These are phyloP conservation scores for Mycena venus DNA, from an alignment of 768 basidiomycete genomes.

Conservation along the genomic window DNA sequence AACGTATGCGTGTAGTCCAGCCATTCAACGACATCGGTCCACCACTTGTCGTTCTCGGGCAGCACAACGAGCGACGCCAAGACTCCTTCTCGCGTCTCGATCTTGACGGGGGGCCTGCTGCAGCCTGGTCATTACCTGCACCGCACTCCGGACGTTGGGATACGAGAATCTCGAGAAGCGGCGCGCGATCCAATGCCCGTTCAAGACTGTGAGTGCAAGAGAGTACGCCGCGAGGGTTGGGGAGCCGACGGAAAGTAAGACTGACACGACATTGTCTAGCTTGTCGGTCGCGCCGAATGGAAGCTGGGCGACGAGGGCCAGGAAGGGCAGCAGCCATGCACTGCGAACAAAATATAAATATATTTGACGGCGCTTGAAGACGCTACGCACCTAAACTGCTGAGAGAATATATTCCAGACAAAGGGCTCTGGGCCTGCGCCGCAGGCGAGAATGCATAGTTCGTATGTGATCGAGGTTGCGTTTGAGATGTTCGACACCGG, in stretches of 20 bases:
- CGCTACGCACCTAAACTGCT: conserved; percentile 41
- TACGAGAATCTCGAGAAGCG: conserved; percentile 39
- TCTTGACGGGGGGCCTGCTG: conserved; percentile 55
- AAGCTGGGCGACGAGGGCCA: conserved; percentile 57
- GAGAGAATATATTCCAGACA: conserved; percentile 43
- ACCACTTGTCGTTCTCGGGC: conserved; percentile 55
- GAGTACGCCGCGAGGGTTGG: conserved; percentile 58
- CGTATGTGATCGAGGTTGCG: conserved; percentile 37
- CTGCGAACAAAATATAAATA: background rate
- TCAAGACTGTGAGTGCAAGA: conserved; percentile 38
- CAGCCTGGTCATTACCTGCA: conserved; percentile 48
- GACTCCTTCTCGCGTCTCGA: conserved; percentile 37
- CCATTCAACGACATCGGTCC: conserved; percentile 43
- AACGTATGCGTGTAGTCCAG: conserved; percentile 55
- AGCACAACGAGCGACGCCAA: conserved; percentile 55
- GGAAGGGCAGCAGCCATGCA: conserved; percentile 58
- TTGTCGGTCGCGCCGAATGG: conserved; percentile 53
- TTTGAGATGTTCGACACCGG: conserved; percentile 28
- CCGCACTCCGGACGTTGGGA: conserved; percentile 42
- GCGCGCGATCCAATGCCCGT: conserved; percentile 48
- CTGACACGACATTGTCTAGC: conserved; percentile 51
- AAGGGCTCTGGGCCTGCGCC: conserved; percentile 34
- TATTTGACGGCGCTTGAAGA: background rate
- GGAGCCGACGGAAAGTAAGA: conserved; percentile 56
- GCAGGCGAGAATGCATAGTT: conserved; percentile 38